Percentiles rank a stretch among this genome's conserved stretches.
Conservation (phyloP, 2,329 filamentous ascomycete species). For the Claviceps humidiphila region DNA sequence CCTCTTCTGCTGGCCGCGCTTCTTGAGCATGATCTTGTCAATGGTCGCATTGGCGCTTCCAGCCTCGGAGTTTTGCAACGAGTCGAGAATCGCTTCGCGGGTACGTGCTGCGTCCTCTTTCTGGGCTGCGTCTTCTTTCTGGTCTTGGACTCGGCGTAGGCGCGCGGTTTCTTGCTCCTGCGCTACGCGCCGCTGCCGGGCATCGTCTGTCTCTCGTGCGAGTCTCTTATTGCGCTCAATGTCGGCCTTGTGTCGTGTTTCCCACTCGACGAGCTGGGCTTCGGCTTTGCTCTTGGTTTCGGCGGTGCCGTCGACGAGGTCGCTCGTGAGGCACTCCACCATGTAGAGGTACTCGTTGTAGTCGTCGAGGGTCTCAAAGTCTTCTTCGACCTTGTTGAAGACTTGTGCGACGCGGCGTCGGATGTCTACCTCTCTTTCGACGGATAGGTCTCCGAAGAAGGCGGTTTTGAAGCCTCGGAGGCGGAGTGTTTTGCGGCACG, state of each 20-base stretch:
- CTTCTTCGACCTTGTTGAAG: conserved; percentile 80
- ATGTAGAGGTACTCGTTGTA: conserved; percentile 94
- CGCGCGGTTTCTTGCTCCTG: conserved; percentile 55
- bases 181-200: conserved; percentile 39
- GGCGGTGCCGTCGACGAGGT: conserved; percentile 63
- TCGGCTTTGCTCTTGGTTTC: conserved; percentile 41
- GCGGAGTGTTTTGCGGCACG: conserved; percentile 75
- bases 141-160: conserved; percentile 44
- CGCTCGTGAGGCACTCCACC: conserved; percentile 81
- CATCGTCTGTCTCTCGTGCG: conserved; percentile 42
- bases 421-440: conserved; percentile 92
- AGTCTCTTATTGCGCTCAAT: conserved; percentile 49
- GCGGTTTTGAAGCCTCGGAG: conserved; percentile 74
- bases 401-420: conserved; percentile 63
- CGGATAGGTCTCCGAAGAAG: conserved; percentile 76
- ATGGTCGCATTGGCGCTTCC: conserved; percentile 47
- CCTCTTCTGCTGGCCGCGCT: conserved; percentile 43
- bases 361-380: conserved; percentile 71
- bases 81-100: conserved; percentile 56
- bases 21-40: conserved; percentile 56
- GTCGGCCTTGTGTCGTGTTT: conserved; percentile 55
- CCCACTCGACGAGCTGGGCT: conserved; percentile 42
- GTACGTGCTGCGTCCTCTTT: conserved; percentile 48
- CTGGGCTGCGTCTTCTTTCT: conserved; percentile 59
- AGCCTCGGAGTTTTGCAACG: conserved; percentile 47